phyloP scores from a whole-genome alignment of 352 stramenopile species.

The Saprolegnia diclina region DNA sequence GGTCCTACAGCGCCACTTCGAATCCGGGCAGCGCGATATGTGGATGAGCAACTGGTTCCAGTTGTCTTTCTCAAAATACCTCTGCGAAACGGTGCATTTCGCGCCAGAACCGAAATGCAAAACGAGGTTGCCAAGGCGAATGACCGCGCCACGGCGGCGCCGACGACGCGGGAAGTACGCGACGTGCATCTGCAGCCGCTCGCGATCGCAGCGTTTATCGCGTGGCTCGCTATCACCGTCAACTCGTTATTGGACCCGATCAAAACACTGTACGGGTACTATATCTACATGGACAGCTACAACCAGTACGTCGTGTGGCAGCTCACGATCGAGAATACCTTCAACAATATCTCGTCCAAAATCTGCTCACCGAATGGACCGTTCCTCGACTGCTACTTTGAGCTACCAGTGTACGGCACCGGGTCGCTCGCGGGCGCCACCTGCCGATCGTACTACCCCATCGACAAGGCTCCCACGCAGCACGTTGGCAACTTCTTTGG shows the following conservation, averaged over 20 bases:
- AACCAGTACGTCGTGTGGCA: neutral
- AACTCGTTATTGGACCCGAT: constrained; percentile 3
- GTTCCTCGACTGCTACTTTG: constrained; percentile 16
- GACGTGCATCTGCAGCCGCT: too few species aligned
- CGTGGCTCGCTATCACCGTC: neutral
- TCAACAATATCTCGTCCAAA: neutral
- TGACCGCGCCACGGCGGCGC: too few species aligned
- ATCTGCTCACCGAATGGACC: neutral
- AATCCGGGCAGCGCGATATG: too few species aligned
- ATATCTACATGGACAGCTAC: constrained; percentile 10
- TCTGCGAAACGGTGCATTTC: too few species aligned
- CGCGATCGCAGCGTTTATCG: too few species aligned
- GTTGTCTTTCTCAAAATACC: too few species aligned
- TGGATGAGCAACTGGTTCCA: too few species aligned
- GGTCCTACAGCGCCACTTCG: too few species aligned
- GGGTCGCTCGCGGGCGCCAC: neutral
- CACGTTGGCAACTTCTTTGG: constrained; percentile 23
- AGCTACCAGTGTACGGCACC: constrained; percentile 12
- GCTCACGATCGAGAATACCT: neutral
- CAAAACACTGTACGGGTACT: constrained; percentile 20
- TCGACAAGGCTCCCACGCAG: neutral
- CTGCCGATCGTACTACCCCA: constrained; percentile 17
- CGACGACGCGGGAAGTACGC: too few species aligned
- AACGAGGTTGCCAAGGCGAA: too few species aligned
- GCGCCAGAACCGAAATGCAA: too few species aligned